phyloP scores from a whole-genome alignment of 1,284 basidiomycete species.

The Athelia psychrophila region DNA sequence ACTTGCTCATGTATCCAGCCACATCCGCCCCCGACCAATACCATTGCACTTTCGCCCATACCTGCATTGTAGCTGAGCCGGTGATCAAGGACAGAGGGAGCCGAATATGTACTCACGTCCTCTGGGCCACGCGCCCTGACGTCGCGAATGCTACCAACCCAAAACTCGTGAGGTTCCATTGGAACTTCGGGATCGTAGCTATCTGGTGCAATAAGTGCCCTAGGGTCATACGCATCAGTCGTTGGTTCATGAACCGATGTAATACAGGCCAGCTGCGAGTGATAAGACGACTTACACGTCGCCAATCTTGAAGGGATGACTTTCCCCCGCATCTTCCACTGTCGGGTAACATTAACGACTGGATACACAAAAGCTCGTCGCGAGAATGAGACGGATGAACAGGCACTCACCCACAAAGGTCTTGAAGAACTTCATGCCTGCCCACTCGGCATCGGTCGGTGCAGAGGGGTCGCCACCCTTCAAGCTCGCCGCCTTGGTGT shows the following conservation, averaged over 20 bases:
- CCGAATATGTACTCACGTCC: constrained; percentile 19
- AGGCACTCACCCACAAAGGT: constrained; percentile 15
- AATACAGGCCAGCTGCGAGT: background rate
- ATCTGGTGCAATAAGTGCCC: constrained; percentile 27
- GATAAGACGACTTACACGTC: constrained; percentile 23
- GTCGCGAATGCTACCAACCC: constrained; percentile 20
- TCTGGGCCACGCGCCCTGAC: constrained; percentile 12
- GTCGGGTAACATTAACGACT: background rate
- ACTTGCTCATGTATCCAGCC: constrained; percentile 31
- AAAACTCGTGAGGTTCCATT: constrained; percentile 7
- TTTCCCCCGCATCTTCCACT: constrained; percentile 20
- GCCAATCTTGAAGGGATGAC: constrained; percentile 16
- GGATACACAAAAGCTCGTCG: background rate
- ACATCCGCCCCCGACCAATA: constrained; percentile 44
- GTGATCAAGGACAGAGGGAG: too few species aligned
- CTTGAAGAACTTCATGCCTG: constrained; percentile 7
- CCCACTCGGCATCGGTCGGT: constrained; percentile 14
- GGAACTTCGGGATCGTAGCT: constrained; percentile 1
- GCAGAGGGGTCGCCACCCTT: constrained; percentile 5
- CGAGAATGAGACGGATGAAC: constrained; percentile 13
- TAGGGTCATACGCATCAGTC: constrained; percentile 8
- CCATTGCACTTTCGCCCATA: constrained; percentile 48
- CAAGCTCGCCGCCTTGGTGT: background rate
- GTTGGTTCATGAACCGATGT: background rate
- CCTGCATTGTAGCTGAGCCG: constrained; percentile 23